Base-by-base conservation (phyloP, 768 basidiomycete genomes). In the Sutorius australiensis region DNA sequence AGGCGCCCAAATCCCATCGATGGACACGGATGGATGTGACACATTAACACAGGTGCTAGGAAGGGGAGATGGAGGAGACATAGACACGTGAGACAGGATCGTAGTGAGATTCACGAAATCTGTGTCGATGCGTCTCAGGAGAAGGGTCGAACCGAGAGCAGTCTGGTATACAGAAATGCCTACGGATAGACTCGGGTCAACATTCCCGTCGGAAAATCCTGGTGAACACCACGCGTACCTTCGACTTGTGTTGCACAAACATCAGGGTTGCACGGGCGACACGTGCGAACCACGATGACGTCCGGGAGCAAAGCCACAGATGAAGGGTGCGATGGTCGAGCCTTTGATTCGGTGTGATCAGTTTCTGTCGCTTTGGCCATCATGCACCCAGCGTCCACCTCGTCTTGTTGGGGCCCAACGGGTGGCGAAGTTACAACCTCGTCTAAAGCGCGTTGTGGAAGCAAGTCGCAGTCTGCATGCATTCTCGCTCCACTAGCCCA, bases 111-210 rank as follows among this genome's bases (percentile, higher is more conserved):
- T 86, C 61, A 89, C 86, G 59, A 86, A 89, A 62, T 87, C 86
- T 32, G 86, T 86, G 70, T 89, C 87, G 50, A 89, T 82, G 57
- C 88, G 83, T 60, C 88, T 82, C 57, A 89, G 69, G 43, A 89
- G 73, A 31, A 77, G 71, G 46, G 74, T 73, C 8, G 76, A 67
- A 37, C 80, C 82, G 10, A 89, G 75, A 47, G 71, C 74, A 68
- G 82, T 86, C 64, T 86, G 84, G 68, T 88, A 89, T 46, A 89
- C 86, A 36, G 85, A 80, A 50, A 89, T 84, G 59, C 83, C 87
- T 89, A 61, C 6, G 16, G 54, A 46, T 9, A 40, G n/a, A 51
- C 21, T 31, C 13, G 30, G 31, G 28, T 65, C 48, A 66, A 48
- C 40, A 42, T 32, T 49, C 30, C 47, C 21, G 33, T 43, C 19